phyloP scores from a whole-genome alignment of 805 yeast genomes.

The Maudiozyma barnettii region DNA sequence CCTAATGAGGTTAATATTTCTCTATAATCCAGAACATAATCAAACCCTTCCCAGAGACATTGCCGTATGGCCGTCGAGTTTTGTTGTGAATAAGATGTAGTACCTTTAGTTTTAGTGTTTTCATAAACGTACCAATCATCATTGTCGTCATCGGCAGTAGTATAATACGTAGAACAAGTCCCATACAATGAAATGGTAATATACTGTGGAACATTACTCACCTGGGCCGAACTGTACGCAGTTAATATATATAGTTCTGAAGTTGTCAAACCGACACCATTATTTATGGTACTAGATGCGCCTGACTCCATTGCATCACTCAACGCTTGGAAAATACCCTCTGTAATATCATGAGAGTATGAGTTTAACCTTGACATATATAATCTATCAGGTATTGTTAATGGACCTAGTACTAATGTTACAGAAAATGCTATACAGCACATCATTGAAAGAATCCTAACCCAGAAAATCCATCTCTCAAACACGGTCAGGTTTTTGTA shows the following conservation, averaged over 20 bases:
- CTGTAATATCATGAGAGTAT: conserved; percentile 16
- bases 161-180: conserved; percentile 14
- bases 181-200: conserved; percentile 20
- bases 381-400: conserved; percentile 11
- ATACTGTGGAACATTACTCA: conserved; percentile 20
- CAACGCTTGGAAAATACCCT: conserved; percentile 20
- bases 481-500: conserved; percentile 18
- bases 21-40: conserved; percentile 23
- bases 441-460: conserved; percentile 16
- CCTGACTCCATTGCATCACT: conserved; percentile 17
- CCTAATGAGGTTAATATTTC: conserved; percentile 17
- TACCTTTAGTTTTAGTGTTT: too few species aligned
- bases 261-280: conserved; percentile 26
- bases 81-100: background rate
- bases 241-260: conserved; percentile 23
- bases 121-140: background rate
- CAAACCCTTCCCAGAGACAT: conserved; percentile 13
- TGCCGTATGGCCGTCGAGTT: conserved; percentile 9
- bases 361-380: conserved; percentile 20
- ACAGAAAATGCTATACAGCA: conserved; percentile 14
- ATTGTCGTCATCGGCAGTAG: background rate
- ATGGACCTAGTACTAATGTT: conserved; percentile 17
- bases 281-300: conserved; percentile 18
- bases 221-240: conserved; percentile 19
- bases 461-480: conserved; percentile 15